These are phyloP conservation scores for Sclerotinia minor DNA, from an alignment of 2,329 filamentous ascomycete genomes.

Conservation along the genomic window DNA sequence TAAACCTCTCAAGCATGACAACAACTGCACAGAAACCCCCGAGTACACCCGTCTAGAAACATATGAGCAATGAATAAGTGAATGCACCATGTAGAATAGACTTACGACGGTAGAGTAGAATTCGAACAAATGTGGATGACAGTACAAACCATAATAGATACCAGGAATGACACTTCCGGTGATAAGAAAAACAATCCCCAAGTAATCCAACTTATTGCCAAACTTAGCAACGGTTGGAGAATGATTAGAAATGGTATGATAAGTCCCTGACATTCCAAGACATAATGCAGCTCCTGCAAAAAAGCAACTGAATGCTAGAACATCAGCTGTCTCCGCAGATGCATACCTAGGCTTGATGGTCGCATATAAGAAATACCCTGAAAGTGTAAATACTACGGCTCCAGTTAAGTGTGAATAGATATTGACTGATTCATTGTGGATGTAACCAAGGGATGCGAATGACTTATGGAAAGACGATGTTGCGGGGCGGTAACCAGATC, in stretches of 20 bases:
- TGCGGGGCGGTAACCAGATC: slow-evolving; percentile 62
- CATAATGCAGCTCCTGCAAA: slow-evolving; percentile 72
- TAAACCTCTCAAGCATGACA: slow-evolving; percentile 78
- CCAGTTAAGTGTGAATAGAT: slow-evolving; percentile 72
- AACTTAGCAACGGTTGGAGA: slow-evolving; percentile 73
- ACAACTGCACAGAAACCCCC: slow-evolving; percentile 75
- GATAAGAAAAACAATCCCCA: slow-evolving; percentile 89
- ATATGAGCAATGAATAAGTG: slow-evolving; percentile 19
- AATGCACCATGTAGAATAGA: neutral
- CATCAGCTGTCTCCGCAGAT: slow-evolving; percentile 60
- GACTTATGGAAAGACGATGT: slow-evolving; percentile 62
- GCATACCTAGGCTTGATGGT: slow-evolving; percentile 65
- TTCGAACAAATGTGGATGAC: slow-evolving; percentile 62
- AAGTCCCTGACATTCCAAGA: slow-evolving; percentile 80
- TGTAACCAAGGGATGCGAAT: slow-evolving; percentile 57
- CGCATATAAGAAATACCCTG: slow-evolving; percentile 55
- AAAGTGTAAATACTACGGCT: slow-evolving; percentile 56
- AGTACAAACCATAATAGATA: slow-evolving; percentile 83
- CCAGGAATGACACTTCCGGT: slow-evolving; percentile 89
- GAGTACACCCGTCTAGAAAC: slow-evolving; percentile 68
- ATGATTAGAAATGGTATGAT: slow-evolving; percentile 84
- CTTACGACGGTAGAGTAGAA: slow-evolving; percentile 61
- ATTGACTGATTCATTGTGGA: slow-evolving; percentile 67
- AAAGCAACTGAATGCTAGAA: slow-evolving; percentile 76
- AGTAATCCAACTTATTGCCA: slow-evolving; percentile 92